Evolutionary conservation across 169 alveolate genomes (phyloP), one percentile per base, ranked within the genome.

Genomic region (Plasmodium falciparum): DNA sequence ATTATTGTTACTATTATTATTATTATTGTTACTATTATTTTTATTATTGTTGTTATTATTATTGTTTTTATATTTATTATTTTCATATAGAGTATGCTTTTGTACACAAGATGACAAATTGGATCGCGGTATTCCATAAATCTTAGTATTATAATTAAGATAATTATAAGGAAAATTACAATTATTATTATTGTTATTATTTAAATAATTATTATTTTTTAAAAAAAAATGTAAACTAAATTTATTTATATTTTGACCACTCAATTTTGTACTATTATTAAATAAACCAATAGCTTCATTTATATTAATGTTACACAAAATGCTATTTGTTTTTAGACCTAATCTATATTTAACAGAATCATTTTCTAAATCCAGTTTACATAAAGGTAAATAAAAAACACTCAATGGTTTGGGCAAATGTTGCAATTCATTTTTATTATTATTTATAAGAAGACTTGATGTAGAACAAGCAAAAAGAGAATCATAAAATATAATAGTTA

Each of bases 221-320:
- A 76, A 76, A 52, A 76, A 65, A 65, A 76, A 59, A 33, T 76
- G 89, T 66, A 76, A 20, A 33, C 89, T 76, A 45, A 76, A 76
- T 69, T 76, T 76, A 66, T 76, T 76, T 17, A 76, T 67, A 63
- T 76, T 76, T 6, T 69, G 89, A 52, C 89, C 89, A 47, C 33
- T 69, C 67, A 76, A 49, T 63, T 65, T 76, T n/a, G 89, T 65
- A 33, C 75, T 76, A 24, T 65, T 76, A 59, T 76, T 63, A 69
- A 76, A 76, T 69, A 76, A 76, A 70, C 71, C 65, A 50, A 76
- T 76, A 39, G 89, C 89, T 65, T 76, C 89, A 9, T 76, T 76
- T 49, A 76, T 76, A 29, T 76, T 76, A 22, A 76, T 69, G 20
- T 76, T 58, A 58, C 78, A 76, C 17, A 63, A 56, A 2, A 63